Base-by-base conservation (phyloP, 441 rosid genomes). In the Pelargonium fulgidum region DNA sequence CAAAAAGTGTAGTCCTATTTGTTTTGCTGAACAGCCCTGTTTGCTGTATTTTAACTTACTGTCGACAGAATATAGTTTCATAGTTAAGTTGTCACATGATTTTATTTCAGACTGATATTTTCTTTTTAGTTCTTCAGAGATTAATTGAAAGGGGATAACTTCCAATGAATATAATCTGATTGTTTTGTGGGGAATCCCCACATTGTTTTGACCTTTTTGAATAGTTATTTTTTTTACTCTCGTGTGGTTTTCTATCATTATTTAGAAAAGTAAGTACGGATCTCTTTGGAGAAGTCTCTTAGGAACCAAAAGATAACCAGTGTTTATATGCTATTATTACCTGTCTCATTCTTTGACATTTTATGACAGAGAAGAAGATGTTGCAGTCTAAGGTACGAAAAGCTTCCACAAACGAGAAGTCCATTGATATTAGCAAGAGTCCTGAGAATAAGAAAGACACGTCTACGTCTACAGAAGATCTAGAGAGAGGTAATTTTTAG, bases 391-490 rank as follows among this genome's bases (percentile, higher is more conserved):
- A 85, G 86, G 76, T 92, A 72, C 84, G 87, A 71, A 90, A 89
- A 78, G 89, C 95, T 75, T 86, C 90, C 62, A 67, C 78, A 3
- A 70, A 85, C 67, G 86, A 81, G 69, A 88, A 85, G 71, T 77
- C 88, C 73, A 9, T 68, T 70, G 89, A 84, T 72, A 64, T 69
- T 42, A 65, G 62, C 59, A 83, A 76, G 83, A 80, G 71, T 72
- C 66, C 83, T 48, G 62, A 66, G 65, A 75, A 75, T 70, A 82
- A 76, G 75, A 92, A 86, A 72, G 86, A 89, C 58, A 76, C 70
- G 48, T 86, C 96, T 47, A 92, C 97, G 66, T 89, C 97, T 67
- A 94, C 96, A 10, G 97, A 90, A 73, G 93, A 87, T 82, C 81
- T 94, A 66, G 94, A 98, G 92, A 83, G 79, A 66, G 22, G 29